phyloP scores from a whole-genome alignment of 768 basidiomycete genomes.

The Lactarius psammicola region DNA sequence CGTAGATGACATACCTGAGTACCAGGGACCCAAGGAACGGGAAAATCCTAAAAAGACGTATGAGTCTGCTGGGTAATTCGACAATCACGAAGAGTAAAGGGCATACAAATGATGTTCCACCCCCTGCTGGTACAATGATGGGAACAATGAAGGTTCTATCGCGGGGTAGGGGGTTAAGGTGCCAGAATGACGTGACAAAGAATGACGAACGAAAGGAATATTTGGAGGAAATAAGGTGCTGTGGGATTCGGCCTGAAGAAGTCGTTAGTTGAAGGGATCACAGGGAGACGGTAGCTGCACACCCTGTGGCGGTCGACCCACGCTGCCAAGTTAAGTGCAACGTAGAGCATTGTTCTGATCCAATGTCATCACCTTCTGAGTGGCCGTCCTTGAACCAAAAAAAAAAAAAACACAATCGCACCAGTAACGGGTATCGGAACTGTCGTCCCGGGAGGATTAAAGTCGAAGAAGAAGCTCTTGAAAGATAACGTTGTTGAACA shows the following conservation, averaged over 20 bases:
- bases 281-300: constrained; percentile 1
- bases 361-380: neutral
- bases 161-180: neutral
- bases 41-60: constrained; percentile 47
- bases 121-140: constrained; percentile 50
- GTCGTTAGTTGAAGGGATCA: constrained; percentile 1
- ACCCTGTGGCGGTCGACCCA: constrained; percentile 33
- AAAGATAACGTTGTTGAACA: neutral
- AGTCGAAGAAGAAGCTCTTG: constrained; percentile 38
- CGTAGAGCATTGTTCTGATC: constrained; percentile 37
- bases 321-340: constrained; percentile 36
- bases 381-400: neutral
- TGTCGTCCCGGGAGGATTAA: constrained; percentile 32
- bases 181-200: neutral
- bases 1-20: constrained; percentile 43
- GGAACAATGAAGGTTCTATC: constrained; percentile 50
- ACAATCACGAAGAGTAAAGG: neutral
- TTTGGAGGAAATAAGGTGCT: constrained; percentile 58
- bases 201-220: constrained; percentile 56
- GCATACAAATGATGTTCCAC: constrained; percentile 48
- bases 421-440: constrained; percentile 37
- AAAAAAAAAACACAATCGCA: constrained; percentile 15
- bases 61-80: constrained; percentile 4
- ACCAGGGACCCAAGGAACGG: constrained; percentile 57
- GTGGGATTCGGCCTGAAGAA: constrained; percentile 49